A percentile compares a stretch with the other conserved stretches of the same genome.
phyloP scores from a whole-genome alignment of 2,329 filamentous ascomycete species.

The Sclerotiophoma versabilis region DNA sequence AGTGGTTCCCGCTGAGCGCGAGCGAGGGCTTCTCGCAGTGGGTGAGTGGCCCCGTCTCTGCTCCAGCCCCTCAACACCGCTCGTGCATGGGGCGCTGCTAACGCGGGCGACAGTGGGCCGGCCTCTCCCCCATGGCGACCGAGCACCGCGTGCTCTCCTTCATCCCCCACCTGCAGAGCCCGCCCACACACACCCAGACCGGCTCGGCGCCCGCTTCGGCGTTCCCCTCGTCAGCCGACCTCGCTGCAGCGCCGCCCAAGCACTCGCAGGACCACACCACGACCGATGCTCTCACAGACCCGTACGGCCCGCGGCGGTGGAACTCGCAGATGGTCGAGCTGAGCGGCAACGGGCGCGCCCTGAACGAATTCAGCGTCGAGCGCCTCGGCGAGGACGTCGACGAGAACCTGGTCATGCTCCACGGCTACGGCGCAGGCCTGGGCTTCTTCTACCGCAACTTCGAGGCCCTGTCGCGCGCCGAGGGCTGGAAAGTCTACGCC shows the following conservation, averaged over 20 bases:
- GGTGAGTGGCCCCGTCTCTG: conserved; percentile 61
- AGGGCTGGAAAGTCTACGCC: conserved; percentile 88
- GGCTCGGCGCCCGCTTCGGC: conserved; percentile 60
- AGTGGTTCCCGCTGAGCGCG: conserved; percentile 85
- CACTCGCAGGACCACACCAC: conserved; percentile 52
- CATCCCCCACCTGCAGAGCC: conserved; percentile 80
- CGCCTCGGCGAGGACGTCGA: conserved; percentile 78
- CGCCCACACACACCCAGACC: conserved; percentile 72
- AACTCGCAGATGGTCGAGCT: conserved; percentile 83
- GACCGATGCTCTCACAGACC: conserved; percentile 66
- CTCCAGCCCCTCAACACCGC: too few species aligned
- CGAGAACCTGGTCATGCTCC: conserved; percentile 91
- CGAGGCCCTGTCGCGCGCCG: conserved; percentile 78
- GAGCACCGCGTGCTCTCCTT: conserved; percentile 88
- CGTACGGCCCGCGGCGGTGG: conserved; percentile 86
- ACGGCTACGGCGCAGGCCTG: conserved; percentile 94
- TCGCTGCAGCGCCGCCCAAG: conserved; percentile 42
- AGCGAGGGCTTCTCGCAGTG: conserved; percentile 92
- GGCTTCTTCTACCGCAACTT: conserved; percentile 99
- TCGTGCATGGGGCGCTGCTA: background rate
- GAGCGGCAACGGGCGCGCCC: conserved; percentile 80
- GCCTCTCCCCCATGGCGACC: conserved; percentile 79
- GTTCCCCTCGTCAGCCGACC: conserved; percentile 49
- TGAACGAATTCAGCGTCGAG: conserved; percentile 95
- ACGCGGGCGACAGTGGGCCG: conserved; percentile 66